Percentiles rank a stretch among this genome's conserved stretches.
Evolutionary conservation across 257 asterid species (phyloP).

Genomic region (Solanum sparsipilum): DNA sequence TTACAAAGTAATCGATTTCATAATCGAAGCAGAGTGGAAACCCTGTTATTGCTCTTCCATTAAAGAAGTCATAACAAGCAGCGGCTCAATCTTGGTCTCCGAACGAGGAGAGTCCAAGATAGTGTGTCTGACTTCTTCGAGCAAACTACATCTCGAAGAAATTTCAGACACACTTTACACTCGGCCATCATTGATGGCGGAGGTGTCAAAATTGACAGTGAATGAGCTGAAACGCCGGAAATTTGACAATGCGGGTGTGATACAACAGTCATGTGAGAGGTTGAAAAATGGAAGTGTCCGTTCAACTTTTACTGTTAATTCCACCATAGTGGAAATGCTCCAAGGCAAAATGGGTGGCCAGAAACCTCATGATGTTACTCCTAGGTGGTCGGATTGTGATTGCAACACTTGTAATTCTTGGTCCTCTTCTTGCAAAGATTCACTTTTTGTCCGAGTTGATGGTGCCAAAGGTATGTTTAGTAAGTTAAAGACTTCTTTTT

Average conservation of each 20-base stretch:
- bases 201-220: constrained; percentile 39
- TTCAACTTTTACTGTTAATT: constrained; percentile 38
- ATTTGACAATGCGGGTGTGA: background rate
- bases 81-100: constrained; percentile 58
- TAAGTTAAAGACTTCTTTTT: too few relatives aligned
- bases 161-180: constrained; percentile 83
- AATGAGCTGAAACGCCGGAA: constrained; percentile 26
- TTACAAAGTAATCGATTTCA: constrained; percentile 44
- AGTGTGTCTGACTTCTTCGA: constrained; percentile 42
- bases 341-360: constrained; percentile 45
- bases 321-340: constrained; percentile 68
- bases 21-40: constrained; percentile 79
- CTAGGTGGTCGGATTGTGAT: constrained; percentile 94
- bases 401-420: constrained; percentile 65
- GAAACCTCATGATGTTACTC: constrained; percentile 15
- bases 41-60: constrained; percentile 73
- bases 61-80: constrained; percentile 28
- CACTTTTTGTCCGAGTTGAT: constrained; percentile 54
- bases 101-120: constrained; percentile 65
- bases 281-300: constrained; percentile 11
- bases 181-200: constrained; percentile 49
- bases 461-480: constrained; percentile 55
- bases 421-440: constrained; percentile 43
- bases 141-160: constrained; percentile 62
- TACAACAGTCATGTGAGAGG: background rate